Base-by-base conservation (phyloP, 2,329 filamentous ascomycete genomes). In the Ascochyta fabae region DNA sequence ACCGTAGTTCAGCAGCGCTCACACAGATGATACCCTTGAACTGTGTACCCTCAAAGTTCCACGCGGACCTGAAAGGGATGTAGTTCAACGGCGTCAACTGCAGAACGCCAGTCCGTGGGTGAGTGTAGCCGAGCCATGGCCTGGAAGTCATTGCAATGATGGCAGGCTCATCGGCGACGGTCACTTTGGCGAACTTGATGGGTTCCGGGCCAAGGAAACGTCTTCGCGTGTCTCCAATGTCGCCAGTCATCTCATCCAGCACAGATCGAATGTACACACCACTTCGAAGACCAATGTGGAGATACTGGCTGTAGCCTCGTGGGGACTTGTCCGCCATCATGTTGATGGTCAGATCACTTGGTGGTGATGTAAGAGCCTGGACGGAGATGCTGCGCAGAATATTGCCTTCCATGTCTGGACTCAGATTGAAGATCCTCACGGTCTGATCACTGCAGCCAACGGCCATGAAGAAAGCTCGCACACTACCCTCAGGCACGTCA, bases 391-490 rank as follows among this genome's bases (percentile, higher is more conserved):
- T 95, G 74, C 96, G 92, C 10, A 99, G 80, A 16, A 74, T 72
- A 7, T 71, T 66, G 43, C 70, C 71, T 0, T 92, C 96, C 3
- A 91, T 90, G 62, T 97, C 93, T 0, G 92, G 92, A 68, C 96
- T 92, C 27, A 97, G 79, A 69, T 92, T 96, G 50, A 96, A 84
- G 48, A 99, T 92, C 48, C 95, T 90, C 48, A 99, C 95, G 0
- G 95, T 98, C 56, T 91, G 92, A 76, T 99, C 95, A 68, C 97
- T 95, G 71, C 94, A 98, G 6, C 96, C 96, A 40, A 99, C 94
- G 39, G 96, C 96, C 48, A 98, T 82, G 78, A 96, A 99, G 1
- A 91, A 92, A 73, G 93, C 96, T 72, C 96, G 85, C 38, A 94
- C 81, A 44, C 92, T 88, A 26, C 96, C 95, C 76, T 96, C 90